Evolutionary conservation across 371 early-diverging fungal species (phyloP).

Genomic region (Actinomortierella ambigua): DNA sequence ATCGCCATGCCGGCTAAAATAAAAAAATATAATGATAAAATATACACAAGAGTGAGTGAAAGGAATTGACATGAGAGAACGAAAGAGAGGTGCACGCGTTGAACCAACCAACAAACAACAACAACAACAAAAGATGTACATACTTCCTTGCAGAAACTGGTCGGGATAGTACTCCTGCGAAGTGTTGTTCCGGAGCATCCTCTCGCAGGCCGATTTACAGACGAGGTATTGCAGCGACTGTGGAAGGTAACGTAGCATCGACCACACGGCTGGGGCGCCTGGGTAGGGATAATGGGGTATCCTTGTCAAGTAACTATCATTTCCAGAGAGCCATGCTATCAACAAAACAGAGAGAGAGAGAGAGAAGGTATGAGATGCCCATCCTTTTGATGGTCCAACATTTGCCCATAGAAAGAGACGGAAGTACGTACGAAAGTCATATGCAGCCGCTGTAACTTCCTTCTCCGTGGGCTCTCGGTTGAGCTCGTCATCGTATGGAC

Average conservation of each 20-base stretch:
- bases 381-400: neutral
- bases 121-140: neutral
- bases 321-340: conserved; percentile 57
- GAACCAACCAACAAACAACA: too few species aligned
- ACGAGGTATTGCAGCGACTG: conserved; percentile 50
- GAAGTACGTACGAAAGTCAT: conserved; percentile 36
- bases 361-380: neutral
- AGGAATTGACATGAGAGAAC: neutral
- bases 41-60: neutral
- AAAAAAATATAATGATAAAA: neutral
- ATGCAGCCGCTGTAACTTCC: conserved; percentile 27
- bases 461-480: conserved; percentile 13
- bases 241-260: conserved; percentile 52
- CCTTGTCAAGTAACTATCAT: conserved; percentile 48
- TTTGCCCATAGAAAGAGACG: neutral
- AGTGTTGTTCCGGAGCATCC: conserved; percentile 57
- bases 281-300: conserved; percentile 59
- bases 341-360: neutral
- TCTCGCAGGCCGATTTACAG: conserved; percentile 52
- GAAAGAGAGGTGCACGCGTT: too few species aligned
- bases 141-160: conserved; percentile 65
- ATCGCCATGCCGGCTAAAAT: conserved; percentile 52
- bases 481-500: neutral
- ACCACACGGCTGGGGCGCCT: conserved; percentile 49
- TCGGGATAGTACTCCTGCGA: conserved; percentile 61